Evolutionary conservation across 2,329 filamentous ascomycete genomes (phyloP).

Genomic region (Aspergillus transmontanensis): DNA sequence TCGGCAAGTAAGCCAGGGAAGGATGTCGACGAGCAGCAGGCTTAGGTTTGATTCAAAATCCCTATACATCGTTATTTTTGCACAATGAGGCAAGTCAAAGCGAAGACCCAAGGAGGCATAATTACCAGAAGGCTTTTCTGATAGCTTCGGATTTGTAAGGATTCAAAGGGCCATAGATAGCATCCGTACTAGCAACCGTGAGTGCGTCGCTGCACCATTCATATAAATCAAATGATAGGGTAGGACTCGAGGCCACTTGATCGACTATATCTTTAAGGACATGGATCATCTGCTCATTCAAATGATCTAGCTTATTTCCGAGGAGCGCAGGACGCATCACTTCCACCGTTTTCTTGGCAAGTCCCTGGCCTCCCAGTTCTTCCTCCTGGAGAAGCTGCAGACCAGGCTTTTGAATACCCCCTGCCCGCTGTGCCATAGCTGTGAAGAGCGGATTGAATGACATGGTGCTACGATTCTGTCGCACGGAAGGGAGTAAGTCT

Average conservation of each 20-base stretch:
- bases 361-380: slow-evolving; percentile 21
- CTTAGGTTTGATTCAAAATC: slow-evolving; percentile 41
- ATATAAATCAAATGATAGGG: slow-evolving; percentile 25
- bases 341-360: slow-evolving; percentile 20
- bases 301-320: slow-evolving; percentile 25
- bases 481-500: slow-evolving; percentile 22
- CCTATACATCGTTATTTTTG: slow-evolving; percentile 22
- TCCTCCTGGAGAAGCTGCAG: slow-evolving; percentile 24
- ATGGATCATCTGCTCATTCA: slow-evolving; percentile 29
- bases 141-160: slow-evolving; percentile 26
- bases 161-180: slow-evolving; percentile 32
- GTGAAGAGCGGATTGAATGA: slow-evolving; percentile 29
- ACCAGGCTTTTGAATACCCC: slow-evolving; percentile 21
- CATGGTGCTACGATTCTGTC: slow-evolving; percentile 26
- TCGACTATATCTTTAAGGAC: slow-evolving; percentile 19
- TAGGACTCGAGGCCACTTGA: slow-evolving; percentile 12
- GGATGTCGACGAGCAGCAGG: slow-evolving; percentile 31
- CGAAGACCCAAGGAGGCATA: too few relatives aligned
- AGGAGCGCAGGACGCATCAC: slow-evolving; percentile 28
- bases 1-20: slow-evolving; percentile 41
- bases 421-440: slow-evolving; percentile 18
- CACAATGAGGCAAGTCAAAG: background rate
- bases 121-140: background rate
- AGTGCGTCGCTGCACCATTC: slow-evolving; percentile 30
- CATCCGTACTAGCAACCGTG: slow-evolving; percentile 30